These are phyloP conservation scores for Pittosporum tobira DNA, from an alignment of 129 eudicot species.

Conservation along the genomic window DNA sequence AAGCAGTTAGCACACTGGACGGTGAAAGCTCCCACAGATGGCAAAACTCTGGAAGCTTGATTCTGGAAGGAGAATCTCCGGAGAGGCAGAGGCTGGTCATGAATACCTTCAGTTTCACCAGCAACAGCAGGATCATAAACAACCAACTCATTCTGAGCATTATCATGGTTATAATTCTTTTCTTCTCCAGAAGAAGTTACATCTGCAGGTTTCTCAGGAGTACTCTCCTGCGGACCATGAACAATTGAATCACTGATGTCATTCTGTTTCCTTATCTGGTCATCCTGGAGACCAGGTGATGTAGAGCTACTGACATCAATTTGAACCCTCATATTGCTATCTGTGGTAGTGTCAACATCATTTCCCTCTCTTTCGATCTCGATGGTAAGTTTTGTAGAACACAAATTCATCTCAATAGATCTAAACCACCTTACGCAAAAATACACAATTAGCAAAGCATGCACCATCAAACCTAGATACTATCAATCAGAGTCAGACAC, in stretches of 20 bases:
- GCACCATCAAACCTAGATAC: too few species aligned
- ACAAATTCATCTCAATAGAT: slow-evolving; percentile 34
- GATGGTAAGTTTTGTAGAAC: slow-evolving; percentile 34
- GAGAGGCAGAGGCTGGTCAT: slow-evolving; percentile 11
- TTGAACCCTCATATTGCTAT: too few species aligned
- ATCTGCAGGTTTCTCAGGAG: slow-evolving; percentile 16
- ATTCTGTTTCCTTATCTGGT: slow-evolving; percentile 20
- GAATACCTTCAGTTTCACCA: slow-evolving; percentile 10
- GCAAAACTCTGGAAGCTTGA: slow-evolving; percentile 25
- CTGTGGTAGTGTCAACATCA: too few species aligned
- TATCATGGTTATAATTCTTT: slow-evolving; percentile 22
- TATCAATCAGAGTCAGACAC: too few species aligned
- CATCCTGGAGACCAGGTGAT: slow-evolving; percentile 7
- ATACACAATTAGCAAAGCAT: too few species aligned
- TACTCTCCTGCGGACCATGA: too few species aligned
- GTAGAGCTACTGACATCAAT: slow-evolving; percentile 8
- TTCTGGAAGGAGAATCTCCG: slow-evolving; percentile 12
- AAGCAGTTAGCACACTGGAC: slow-evolving; percentile 76
- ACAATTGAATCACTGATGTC: too few species aligned
- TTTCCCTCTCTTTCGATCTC: slow-evolving; percentile 34
- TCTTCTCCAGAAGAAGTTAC: slow-evolving; percentile 18
- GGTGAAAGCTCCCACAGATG: slow-evolving; percentile 66
- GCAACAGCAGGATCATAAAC: slow-evolving; percentile 39
- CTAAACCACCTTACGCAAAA: slow-evolving; percentile 14
- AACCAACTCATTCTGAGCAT: slow-evolving; percentile 45